These are phyloP conservation scores for Asterochloris erici DNA, from an alignment of 139 green algal species.

Conservation along the genomic window DNA sequence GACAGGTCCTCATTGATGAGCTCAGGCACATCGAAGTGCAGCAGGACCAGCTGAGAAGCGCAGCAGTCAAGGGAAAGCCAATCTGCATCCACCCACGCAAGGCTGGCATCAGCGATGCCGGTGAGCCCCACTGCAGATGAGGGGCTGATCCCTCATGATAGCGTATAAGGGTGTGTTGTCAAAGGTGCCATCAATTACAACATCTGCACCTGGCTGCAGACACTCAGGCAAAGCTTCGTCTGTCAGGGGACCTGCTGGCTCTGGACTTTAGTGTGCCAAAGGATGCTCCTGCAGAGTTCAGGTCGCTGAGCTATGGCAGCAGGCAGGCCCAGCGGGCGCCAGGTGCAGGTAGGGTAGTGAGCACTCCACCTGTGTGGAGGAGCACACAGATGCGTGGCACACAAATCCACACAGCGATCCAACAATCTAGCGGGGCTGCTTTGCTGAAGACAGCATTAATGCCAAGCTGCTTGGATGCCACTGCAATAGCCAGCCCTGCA, in stretches of 20 bases:
- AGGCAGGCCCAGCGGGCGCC: background rate
- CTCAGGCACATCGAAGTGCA: conserved; percentile 22
- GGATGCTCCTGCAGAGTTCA: conserved; percentile 25
- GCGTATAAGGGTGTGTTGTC: background rate
- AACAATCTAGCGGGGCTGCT: background rate
- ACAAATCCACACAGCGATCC: background rate
- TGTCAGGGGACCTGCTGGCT: conserved; percentile 24
- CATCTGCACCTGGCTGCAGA: background rate
- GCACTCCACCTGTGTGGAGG: background rate
- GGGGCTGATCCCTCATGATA: background rate
- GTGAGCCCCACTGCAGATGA: background rate
- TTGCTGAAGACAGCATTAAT: background rate
- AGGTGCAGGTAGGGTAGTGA: background rate
- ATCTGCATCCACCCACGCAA: conserved; percentile 21
- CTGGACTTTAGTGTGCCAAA: conserved; percentile 23
- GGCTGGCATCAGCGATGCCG: background rate
- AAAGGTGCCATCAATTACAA: background rate
- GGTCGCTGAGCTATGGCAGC: conserved; percentile 5
- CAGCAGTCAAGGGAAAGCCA: conserved; percentile 9
- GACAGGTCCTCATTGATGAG: conserved; percentile 22
- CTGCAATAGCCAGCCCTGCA: background rate
- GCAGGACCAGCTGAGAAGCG: conserved; percentile 14
- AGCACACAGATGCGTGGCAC: background rate
- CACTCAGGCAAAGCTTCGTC: conserved; percentile 10
- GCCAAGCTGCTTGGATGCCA: background rate